Evolutionary conservation across 305 asterid genomes (phyloP).

Genomic region (Fraxinus sp.): DNA sequence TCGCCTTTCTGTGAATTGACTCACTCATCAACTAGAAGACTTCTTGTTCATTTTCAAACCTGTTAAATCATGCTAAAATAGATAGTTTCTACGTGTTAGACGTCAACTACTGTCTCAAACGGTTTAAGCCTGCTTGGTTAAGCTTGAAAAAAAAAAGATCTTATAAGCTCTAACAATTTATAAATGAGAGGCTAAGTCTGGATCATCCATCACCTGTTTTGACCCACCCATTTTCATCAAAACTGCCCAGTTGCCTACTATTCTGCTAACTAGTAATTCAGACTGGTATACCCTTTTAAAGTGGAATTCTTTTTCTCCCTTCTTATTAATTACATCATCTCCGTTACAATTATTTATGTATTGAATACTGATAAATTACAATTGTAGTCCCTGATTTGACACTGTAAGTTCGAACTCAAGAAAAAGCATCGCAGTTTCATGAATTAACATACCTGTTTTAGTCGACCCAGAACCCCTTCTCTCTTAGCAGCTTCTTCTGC

Average conservation of each 20-base stretch:
- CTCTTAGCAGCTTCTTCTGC: slow-evolving; percentile 69
- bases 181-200: not conserved
- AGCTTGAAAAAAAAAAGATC: not conserved
- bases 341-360: not conserved
- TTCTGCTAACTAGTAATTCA: not conserved
- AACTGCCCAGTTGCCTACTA: not conserved
- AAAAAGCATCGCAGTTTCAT: not conserved
- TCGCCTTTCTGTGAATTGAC: not conserved
- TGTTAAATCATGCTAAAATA: not conserved
- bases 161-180: not conserved
- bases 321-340: not conserved
- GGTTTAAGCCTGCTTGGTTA: not conserved
- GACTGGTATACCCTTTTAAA: not conserved
- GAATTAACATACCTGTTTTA: slow-evolving; percentile 52
- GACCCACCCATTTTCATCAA: not conserved
- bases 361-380: not conserved
- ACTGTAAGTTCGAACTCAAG: not conserved
- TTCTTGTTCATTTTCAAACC: not conserved
- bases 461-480: slow-evolving; percentile 61
- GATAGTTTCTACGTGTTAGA: not conserved
- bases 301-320: not conserved
- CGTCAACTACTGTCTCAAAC: not conserved
- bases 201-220: not conserved
- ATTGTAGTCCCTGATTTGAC: not conserved
- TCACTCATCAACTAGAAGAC: not conserved